Percentiles rank a stretch among this genome's conserved stretches.
Conservation (phyloP, 2,329 filamentous ascomycete species). For the Exophiala bonariae region DNA sequence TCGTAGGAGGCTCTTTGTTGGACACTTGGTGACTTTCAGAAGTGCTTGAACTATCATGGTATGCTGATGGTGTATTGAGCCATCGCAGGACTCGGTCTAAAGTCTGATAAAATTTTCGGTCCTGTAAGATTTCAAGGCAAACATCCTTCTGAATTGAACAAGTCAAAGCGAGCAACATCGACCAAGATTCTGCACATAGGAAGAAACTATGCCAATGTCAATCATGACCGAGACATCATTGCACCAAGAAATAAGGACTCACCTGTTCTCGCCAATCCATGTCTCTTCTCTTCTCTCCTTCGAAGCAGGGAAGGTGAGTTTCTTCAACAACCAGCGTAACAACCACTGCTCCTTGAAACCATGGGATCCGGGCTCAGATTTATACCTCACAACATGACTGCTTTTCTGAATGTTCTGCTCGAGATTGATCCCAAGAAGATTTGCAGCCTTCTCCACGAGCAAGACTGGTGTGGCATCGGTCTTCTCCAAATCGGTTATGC, state of each 20-base stretch:
- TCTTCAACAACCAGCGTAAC: conserved; percentile 65
- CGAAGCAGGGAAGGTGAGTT: conserved; percentile 46
- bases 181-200: conserved; percentile 18
- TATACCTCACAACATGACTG: conserved; percentile 1
- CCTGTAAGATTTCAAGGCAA: conserved; percentile 22
- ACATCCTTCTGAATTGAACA: conserved; percentile 16
- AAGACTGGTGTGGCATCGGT: conserved; percentile 38
- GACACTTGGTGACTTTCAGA: not conserved
- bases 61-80: conserved; percentile 1
- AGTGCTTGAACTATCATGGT: not conserved
- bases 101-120: conserved; percentile 22
- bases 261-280: not conserved
- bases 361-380: conserved; percentile 18
- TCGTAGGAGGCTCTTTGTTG: conserved; percentile 11
- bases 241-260: not conserved
- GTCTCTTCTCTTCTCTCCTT: not conserved
- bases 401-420: conserved; percentile 32
- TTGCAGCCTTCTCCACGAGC: conserved; percentile 43
- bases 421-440: conserved; percentile 43
- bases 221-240: conserved; percentile 1
- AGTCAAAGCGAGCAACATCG: conserved; percentile 20
- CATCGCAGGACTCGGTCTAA: not conserved
- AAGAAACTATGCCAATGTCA: conserved; percentile 11
- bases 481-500: conserved; percentile 41
- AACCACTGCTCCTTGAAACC: conserved; percentile 63